Evolutionary conservation across 78 protist genomes (phyloP).

Genomic region (Cavenderia fasciculata): DNA sequence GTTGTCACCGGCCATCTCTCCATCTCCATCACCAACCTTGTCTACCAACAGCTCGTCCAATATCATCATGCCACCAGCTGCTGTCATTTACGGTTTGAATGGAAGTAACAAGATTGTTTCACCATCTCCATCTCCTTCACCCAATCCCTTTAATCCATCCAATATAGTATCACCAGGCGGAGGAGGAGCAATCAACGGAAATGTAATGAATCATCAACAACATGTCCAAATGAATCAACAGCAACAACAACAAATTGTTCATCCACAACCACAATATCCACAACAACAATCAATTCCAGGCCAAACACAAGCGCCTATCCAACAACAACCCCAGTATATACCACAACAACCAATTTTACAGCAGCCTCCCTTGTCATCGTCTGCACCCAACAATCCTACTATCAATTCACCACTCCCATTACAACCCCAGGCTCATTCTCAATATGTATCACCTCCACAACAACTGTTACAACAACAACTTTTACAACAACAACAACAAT

Average conservation of each 20-base stretch:
- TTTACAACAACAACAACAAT: conserved; percentile 5
- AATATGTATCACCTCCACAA: conserved; percentile 10
- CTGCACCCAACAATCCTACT: conserved; percentile 55
- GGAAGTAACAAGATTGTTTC: neutral
- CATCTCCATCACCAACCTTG: conserved; percentile 2
- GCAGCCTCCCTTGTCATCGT: conserved; percentile 52
- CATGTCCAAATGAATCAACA: conserved; percentile 4
- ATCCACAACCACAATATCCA: conserved; percentile 16
- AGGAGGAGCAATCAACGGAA: no score
- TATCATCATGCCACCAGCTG: neutral
- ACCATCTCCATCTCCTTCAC: conserved; percentile 6
- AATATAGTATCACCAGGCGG: no score
- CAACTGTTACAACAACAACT: conserved; percentile 13
- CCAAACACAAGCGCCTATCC: neutral
- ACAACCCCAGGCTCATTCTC: conserved; percentile 45
- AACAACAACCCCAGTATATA: neutral
- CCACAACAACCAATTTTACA: conserved; percentile 14
- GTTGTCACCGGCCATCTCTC: neutral
- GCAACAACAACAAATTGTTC: conserved; percentile 2
- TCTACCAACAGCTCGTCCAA: neutral
- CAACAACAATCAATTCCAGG: neutral
- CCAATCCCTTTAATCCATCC: no score
- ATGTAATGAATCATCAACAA: conserved; percentile 13
- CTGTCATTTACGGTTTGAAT: neutral
- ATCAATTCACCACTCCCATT: conserved; percentile 44